phyloP scores from a whole-genome alignment of 306 rosid species.

The Malus orientalis region DNA sequence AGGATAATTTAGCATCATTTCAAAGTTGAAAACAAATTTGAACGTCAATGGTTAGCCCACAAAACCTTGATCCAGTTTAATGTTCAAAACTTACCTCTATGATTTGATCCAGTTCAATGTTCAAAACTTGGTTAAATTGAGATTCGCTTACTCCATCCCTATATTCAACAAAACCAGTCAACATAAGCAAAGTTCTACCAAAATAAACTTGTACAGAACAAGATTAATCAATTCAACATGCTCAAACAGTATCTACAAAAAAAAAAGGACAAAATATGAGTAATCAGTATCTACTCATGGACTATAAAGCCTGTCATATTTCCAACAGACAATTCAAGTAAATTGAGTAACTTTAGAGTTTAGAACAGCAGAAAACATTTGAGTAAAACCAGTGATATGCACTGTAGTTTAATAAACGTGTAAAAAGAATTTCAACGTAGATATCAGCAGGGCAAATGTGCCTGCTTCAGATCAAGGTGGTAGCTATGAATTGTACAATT shows the following conservation, averaged over 20 bases:
- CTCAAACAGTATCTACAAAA: neutral
- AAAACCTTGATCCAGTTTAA: slow-evolving; percentile 31
- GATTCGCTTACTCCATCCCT: slow-evolving; percentile 99
- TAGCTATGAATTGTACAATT: neutral
- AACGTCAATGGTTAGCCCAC: neutral
- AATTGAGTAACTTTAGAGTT: neutral
- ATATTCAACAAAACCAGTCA: neutral
- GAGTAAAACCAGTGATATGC: neutral
- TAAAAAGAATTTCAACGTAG: no score
- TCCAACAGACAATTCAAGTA: neutral
- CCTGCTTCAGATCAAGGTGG: neutral
- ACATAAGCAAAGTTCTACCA: neutral
- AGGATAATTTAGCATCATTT: neutral
- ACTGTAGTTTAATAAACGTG: neutral
- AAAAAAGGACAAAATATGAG: neutral
- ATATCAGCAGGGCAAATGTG: neutral
- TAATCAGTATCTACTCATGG: neutral
- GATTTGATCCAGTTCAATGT: slow-evolving; percentile 70
- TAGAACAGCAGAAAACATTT: neutral
- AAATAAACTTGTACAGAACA: neutral
- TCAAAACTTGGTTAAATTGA: slow-evolving; percentile 82
- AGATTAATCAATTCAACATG: neutral
- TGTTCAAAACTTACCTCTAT: slow-evolving; percentile 7
- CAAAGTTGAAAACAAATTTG: neutral
- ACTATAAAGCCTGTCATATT: neutral